Conservation (phyloP, 1,284 basidiomycete species). For the Ceratobasidium sp. region DNA sequence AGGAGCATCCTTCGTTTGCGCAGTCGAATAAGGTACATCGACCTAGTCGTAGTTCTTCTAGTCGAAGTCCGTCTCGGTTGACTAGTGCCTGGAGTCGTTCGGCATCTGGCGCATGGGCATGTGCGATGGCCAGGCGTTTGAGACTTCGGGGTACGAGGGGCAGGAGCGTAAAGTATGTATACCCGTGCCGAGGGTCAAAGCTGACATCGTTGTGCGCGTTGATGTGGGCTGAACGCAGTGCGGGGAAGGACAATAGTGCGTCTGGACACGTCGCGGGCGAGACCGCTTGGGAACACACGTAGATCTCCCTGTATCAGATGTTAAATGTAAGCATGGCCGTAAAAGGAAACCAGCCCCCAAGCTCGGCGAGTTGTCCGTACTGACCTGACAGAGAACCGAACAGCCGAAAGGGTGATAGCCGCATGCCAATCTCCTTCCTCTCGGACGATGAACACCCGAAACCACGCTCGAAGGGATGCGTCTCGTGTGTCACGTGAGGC, state of each 20-base stretch:
- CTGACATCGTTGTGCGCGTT: constrained; percentile 34
- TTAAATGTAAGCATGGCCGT: not conserved
- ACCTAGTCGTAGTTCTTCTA: constrained; percentile 25
- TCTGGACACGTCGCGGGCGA: constrained; percentile 6
- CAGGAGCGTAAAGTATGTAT: constrained; percentile 31
- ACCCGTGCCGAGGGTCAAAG: constrained; percentile 18
- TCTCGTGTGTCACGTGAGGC: constrained; percentile 22
- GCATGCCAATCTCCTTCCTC: constrained; percentile 31
- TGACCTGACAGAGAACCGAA: constrained; percentile 25
- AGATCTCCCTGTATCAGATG: constrained; percentile 17
- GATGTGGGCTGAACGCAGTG: constrained; percentile 22
- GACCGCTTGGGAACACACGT: not conserved
- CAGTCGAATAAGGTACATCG: constrained; percentile 34
- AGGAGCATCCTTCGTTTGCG: constrained; percentile 31
- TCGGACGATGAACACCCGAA: constrained; percentile 8
- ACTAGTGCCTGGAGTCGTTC: constrained; percentile 10
- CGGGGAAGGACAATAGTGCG: constrained; percentile 20
- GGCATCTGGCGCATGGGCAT: constrained; percentile 26
- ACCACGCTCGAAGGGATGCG: constrained; percentile 26
- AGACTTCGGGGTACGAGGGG: constrained; percentile 5
- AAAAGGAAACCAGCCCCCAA: not conserved
- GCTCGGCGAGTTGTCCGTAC: not conserved
- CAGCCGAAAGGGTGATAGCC: not conserved
- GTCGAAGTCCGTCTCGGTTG: not conserved
- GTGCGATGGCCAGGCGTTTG: constrained; percentile 27